Conservation (phyloP, 2,329 filamentous ascomycete genomes). For the Paraphaeosphaeria sporulosa region DNA sequence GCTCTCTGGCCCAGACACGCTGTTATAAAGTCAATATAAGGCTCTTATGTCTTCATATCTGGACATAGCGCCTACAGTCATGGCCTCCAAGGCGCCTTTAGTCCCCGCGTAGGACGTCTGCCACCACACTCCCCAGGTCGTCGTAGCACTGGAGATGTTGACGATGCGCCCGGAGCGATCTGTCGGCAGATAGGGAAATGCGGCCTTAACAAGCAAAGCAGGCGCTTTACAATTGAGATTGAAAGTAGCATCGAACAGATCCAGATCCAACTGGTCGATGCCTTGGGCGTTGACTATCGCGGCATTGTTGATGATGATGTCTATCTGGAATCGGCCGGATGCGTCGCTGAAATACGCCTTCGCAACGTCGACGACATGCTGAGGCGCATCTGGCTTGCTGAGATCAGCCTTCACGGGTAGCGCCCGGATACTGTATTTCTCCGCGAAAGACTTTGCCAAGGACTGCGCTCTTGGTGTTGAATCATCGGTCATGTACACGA, state of each 20-base stretch:
- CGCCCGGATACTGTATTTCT: conserved; percentile 64
- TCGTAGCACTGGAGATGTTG: conserved; percentile 64
- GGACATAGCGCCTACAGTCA: conserved; percentile 51
- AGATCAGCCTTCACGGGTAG: conserved; percentile 73
- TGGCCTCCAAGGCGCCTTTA: conserved; percentile 69
- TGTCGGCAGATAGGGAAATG: conserved; percentile 68
- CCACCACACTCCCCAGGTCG: conserved; percentile 60
- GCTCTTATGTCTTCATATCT: not conserved
- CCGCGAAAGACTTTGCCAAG: conserved; percentile 61
- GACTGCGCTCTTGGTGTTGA: conserved; percentile 58
- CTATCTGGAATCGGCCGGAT: conserved; percentile 66
- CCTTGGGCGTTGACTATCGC: conserved; percentile 27
- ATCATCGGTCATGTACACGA: conserved; percentile 71
- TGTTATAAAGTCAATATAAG: not conserved
- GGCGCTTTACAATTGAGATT: conserved; percentile 26
- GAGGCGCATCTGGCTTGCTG: conserved; percentile 63
- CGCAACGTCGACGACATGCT: conserved; percentile 63
- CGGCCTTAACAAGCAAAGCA: conserved; percentile 75
- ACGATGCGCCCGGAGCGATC: conserved; percentile 70
- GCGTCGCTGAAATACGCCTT: conserved; percentile 60
- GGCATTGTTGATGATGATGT: conserved; percentile 81
- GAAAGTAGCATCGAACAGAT: conserved; percentile 22
- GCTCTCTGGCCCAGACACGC: conserved; percentile 67
- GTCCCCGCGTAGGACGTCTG: conserved; percentile 69
- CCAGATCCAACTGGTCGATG: conserved; percentile 20